A percentile compares a stretch with the other conserved stretches of the same genome.
phyloP scores from a whole-genome alignment of 2,329 filamentous ascomycete species.

The Aureobasidium sp. region DNA sequence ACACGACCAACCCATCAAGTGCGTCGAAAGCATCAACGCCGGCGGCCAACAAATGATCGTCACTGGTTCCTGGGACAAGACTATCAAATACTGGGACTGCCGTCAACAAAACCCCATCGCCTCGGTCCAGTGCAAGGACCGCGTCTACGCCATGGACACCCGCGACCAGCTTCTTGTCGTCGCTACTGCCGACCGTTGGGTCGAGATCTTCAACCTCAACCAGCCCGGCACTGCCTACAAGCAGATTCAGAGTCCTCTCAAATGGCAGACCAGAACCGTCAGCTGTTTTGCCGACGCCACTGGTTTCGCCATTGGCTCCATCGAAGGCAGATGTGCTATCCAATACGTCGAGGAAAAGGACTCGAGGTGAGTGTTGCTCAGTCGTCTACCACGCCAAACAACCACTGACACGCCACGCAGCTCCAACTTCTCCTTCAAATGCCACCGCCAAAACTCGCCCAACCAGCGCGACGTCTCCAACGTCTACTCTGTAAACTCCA shows the following conservation, averaged over 20 bases:
- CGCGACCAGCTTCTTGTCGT: slow-evolving; percentile 79
- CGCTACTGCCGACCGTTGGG: slow-evolving; percentile 89
- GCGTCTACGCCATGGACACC: slow-evolving; percentile 87
- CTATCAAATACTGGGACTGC: slow-evolving; percentile 82
- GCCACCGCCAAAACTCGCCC: slow-evolving; percentile 75
- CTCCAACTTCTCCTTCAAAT: slow-evolving; percentile 98
- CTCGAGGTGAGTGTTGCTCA: slow-evolving; percentile 42
- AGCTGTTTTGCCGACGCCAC: slow-evolving; percentile 89
- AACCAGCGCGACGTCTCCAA: slow-evolving; percentile 62
- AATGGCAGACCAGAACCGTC: slow-evolving; percentile 95
- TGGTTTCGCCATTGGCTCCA: slow-evolving; percentile 91
- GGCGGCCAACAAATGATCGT: slow-evolving; percentile 73
- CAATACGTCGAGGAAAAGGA: slow-evolving; percentile 98
- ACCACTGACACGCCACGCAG: slow-evolving; percentile 21
- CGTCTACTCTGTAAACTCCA: slow-evolving; percentile 92
- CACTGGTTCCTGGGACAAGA: slow-evolving; percentile 90
- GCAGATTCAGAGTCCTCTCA: slow-evolving; percentile 88
- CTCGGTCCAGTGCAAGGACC: slow-evolving; percentile 62
- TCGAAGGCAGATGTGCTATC: slow-evolving; percentile 94
- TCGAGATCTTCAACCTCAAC: slow-evolving; percentile 88
- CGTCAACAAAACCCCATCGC: slow-evolving; percentile 59
- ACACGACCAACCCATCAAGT: slow-evolving; percentile 77
- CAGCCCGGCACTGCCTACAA: slow-evolving; percentile 92
- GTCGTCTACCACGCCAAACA: not conserved
- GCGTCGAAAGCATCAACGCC: slow-evolving; percentile 57